Conservation (phyloP, 805 yeast genomes). For the Hermanozyma aechmeae region DNA sequence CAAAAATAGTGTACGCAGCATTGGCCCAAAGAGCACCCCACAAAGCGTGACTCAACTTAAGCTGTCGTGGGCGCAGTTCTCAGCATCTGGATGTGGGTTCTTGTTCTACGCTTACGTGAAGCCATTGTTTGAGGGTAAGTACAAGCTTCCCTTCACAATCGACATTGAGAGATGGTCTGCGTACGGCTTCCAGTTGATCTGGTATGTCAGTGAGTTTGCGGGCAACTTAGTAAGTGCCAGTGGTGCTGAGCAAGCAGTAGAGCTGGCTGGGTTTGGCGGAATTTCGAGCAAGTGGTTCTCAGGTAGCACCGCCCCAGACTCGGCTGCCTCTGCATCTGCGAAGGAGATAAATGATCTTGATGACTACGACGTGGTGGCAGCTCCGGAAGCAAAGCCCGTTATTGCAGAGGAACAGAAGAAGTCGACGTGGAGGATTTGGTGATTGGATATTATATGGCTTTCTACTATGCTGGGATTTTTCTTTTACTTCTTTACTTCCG, state of each 20-base stretch:
- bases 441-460: neutral
- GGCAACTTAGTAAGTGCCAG: too few species aligned
- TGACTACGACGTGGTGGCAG: conserved; percentile 41
- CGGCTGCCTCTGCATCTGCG: conserved; percentile 1
- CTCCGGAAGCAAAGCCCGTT: conserved; percentile 5
- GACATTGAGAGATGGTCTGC: too few species aligned
- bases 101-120: conserved; percentile 16
- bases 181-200: too few species aligned
- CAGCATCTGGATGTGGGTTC: conserved; percentile 23
- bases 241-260: too few species aligned
- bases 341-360: conserved; percentile 6
- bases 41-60: too few species aligned
- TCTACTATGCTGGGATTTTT: neutral
- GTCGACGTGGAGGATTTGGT: conserved; percentile 7
- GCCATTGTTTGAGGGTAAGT: conserved; percentile 21
- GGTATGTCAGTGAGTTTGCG: too few species aligned
- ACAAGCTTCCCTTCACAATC: too few species aligned
- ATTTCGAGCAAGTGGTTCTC: conserved; percentile 1
- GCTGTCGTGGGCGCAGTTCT: conserved; percentile 19
- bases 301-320: neutral
- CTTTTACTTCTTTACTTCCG: neutral
- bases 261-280: too few species aligned
- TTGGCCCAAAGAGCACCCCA: too few species aligned
- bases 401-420: conserved; percentile 4
- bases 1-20: too few species aligned